Evolutionary conservation across 2,329 filamentous ascomycete genomes (phyloP).

Genomic region (Clonostachys byssicola): DNA sequence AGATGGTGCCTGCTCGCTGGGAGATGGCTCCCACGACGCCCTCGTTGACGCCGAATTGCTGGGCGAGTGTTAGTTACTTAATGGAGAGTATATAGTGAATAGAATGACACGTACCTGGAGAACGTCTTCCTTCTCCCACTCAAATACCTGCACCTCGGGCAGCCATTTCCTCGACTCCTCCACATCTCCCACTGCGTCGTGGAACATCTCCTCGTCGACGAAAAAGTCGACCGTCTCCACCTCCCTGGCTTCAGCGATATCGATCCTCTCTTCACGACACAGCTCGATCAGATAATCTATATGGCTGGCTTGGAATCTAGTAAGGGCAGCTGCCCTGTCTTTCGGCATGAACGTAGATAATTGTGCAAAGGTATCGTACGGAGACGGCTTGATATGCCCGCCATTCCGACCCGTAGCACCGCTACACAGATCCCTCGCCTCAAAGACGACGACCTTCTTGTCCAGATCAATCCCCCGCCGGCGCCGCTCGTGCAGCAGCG

Average conservation of each 20-base stretch:
- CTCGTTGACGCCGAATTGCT: constrained; percentile 13
- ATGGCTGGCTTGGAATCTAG: background rate
- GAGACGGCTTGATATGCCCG: constrained; percentile 7
- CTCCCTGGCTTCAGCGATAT: constrained; percentile 9
- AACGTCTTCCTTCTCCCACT: constrained; percentile 9
- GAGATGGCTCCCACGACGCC: constrained; percentile 24
- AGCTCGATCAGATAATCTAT: constrained; percentile 12
- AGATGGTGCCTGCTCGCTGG: constrained; percentile 38
- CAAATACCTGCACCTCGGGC: constrained; percentile 1
- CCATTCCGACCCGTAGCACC: constrained; percentile 23
- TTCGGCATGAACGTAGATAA: constrained; percentile 18
- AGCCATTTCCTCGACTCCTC: constrained; percentile 1
- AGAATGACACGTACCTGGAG: background rate
- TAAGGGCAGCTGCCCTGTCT: constrained; percentile 23
- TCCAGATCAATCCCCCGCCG: constrained; percentile 2
- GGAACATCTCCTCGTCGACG: constrained; percentile 8
- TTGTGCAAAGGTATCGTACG: constrained; percentile 25
- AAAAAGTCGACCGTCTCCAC: constrained; percentile 11
- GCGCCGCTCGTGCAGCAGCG: constrained; percentile 6
- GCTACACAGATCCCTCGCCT: constrained; percentile 17
- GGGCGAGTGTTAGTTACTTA: constrained; percentile 1
- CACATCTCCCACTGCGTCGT: constrained; percentile 3
- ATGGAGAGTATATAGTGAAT: background rate
- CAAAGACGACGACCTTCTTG: constrained; percentile 13
- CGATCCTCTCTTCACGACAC: constrained; percentile 6